Evolutionary conservation across 345 rosid species (phyloP).

Genomic region (Crucihimalaya himalaica): DNA sequence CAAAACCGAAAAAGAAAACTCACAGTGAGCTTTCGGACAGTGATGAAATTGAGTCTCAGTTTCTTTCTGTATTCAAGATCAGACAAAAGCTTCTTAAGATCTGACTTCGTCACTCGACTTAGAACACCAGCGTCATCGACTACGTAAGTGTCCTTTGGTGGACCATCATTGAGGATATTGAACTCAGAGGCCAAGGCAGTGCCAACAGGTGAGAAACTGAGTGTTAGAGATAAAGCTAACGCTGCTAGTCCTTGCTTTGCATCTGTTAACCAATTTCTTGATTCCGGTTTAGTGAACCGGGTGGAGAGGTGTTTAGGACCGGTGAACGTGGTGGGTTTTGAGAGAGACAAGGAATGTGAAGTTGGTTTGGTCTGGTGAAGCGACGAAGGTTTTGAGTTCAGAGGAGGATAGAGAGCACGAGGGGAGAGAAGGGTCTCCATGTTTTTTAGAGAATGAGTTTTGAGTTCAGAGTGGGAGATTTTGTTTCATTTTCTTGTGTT

Average conservation of each 20-base stretch:
- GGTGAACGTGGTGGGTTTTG: constrained; percentile 47
- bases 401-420: constrained; percentile 54
- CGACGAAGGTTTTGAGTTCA: constrained; percentile 50
- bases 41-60: constrained; percentile 67
- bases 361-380: constrained; percentile 47
- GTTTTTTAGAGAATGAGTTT: constrained; percentile 34
- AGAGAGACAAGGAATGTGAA: constrained; percentile 43
- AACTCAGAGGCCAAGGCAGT: constrained; percentile 86
- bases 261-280: constrained; percentile 52
- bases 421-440: constrained; percentile 83
- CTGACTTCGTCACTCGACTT: constrained; percentile 84
- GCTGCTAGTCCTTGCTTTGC: constrained; percentile 86
- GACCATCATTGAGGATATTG: constrained; percentile 81
- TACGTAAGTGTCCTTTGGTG: constrained; percentile 78
- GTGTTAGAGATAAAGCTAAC: constrained; percentile 72
- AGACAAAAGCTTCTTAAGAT: constrained; percentile 76
- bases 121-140: constrained; percentile 95
- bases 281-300: constrained; percentile 40
- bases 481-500: constrained; percentile 32
- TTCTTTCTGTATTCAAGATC: constrained; percentile 94
- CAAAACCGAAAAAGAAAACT: constrained; percentile 32
- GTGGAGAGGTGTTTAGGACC: constrained; percentile 46
- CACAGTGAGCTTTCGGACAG: constrained; percentile 94
- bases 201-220: constrained; percentile 73
- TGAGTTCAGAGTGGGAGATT: constrained; percentile 16